Evolutionary conservation across 371 early-diverging fungal genomes (phyloP).

Genomic region (Syncephalastrum sp.): DNA sequence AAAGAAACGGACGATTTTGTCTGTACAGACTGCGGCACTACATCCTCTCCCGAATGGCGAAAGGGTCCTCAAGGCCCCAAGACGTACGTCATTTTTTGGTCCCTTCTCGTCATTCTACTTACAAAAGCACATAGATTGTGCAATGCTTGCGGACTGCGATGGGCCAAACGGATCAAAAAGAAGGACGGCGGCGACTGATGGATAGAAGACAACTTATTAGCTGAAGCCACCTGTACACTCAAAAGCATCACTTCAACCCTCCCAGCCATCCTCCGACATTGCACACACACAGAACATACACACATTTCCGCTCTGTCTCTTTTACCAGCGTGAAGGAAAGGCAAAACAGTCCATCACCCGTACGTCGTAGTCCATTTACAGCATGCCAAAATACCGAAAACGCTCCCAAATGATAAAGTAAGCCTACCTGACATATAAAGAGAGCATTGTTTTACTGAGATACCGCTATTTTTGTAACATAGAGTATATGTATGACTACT

Average conservation of each 20-base stretch:
- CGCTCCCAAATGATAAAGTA: no score
- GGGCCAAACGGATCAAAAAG: slow-evolving; percentile 23
- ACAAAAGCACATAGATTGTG: slow-evolving; percentile 36
- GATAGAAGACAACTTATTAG: no score
- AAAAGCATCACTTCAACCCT: background rate
- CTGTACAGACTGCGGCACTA: slow-evolving; percentile 66
- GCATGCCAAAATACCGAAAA: no score
- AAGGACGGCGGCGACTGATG: slow-evolving; percentile 7
- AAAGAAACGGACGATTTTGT: slow-evolving; percentile 16
- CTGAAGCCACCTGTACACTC: no score
- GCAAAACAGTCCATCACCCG: no score
- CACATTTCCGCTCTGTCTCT: background rate
- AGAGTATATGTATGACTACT: no score
- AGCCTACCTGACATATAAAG: no score
- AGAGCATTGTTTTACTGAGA: no score
- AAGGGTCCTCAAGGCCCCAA: slow-evolving; percentile 77
- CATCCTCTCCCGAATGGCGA: slow-evolving; percentile 84
- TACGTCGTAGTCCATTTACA: no score
- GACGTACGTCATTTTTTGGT: slow-evolving; percentile 34
- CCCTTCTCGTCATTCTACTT: background rate
- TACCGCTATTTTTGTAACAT: no score
- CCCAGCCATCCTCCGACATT: slow-evolving; percentile 4
- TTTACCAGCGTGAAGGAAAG: background rate
- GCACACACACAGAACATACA: background rate
- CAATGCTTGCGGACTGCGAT: slow-evolving; percentile 56